These are phyloP conservation scores for Pseudogymnoascus sp. DNA, from an alignment of 2,329 filamentous ascomycete species.

Conservation along the genomic window DNA sequence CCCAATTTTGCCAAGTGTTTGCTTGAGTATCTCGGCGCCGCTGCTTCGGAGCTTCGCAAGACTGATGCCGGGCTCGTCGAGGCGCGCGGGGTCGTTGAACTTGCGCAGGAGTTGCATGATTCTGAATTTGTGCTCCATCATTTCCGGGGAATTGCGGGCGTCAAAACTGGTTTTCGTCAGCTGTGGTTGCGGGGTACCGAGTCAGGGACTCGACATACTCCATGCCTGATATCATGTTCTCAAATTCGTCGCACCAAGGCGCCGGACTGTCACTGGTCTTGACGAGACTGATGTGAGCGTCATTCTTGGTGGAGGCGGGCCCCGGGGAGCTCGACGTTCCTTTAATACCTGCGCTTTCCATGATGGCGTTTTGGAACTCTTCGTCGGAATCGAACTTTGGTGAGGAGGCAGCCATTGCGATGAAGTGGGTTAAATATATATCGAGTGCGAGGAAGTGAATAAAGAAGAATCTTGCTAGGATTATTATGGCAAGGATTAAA, in stretches of 20 bases:
- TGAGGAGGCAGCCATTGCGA: neutral
- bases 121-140: conserved; percentile 12
- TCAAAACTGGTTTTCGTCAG: neutral
- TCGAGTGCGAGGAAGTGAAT: neutral
- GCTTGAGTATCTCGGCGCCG: conserved; percentile 14
- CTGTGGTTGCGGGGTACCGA: neutral
- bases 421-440: neutral
- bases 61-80: conserved; percentile 12
- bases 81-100: conserved; percentile 18
- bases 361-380: neutral
- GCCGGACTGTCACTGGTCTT: conserved; percentile 5
- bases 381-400: conserved; percentile 5
- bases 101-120: conserved; percentile 12
- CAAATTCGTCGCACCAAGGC: conserved; percentile 18
- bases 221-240: conserved; percentile 22
- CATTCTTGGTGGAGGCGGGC: neutral
- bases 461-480: neutral
- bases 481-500: neutral
- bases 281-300: neutral
- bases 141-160: conserved; percentile 6
- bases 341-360: neutral
- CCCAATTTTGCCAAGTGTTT: conserved; percentile 17
- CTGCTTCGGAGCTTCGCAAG: conserved; percentile 14
- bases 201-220: conserved; percentile 11
- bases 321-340: neutral